phyloP scores from a whole-genome alignment of 148 eudicot genomes.

The Fagopyrum homotropicum region DNA sequence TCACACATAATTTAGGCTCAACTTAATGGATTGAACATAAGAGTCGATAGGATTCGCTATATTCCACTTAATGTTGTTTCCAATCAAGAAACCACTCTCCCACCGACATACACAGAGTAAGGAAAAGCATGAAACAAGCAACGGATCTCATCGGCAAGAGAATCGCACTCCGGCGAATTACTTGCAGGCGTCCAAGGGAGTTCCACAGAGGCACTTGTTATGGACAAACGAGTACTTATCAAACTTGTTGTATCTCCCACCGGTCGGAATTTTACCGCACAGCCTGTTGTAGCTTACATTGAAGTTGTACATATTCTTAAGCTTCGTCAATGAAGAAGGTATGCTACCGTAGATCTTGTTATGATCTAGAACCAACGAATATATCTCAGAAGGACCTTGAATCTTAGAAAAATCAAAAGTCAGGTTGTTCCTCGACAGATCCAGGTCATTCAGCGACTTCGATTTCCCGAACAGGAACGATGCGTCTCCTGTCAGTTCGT shows the following conservation, averaged over 20 bases:
- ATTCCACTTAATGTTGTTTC: too few relatives aligned
- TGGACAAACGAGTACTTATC: conserved; percentile 10
- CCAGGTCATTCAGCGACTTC: conserved; percentile 3
- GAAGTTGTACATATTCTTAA: conserved; percentile 15
- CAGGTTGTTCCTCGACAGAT: conserved; percentile 24
- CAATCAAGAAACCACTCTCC: too few relatives aligned
- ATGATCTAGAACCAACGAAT: conserved; percentile 23
- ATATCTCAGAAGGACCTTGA: conserved; percentile 10
- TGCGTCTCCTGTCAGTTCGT: conserved; percentile 31
- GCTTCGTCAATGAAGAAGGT: conserved; percentile 18
- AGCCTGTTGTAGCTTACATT: conserved; percentile 40
- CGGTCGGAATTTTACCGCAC: conserved; percentile 37
- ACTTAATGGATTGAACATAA: too few relatives aligned
- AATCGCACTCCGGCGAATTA: not conserved
- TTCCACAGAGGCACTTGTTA: conserved; percentile 18
- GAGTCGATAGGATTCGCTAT: too few relatives aligned
- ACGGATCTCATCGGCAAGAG: too few relatives aligned
- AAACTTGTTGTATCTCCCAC: conserved; percentile 17
- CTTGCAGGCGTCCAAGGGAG: conserved; percentile 14
- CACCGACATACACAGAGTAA: too few relatives aligned
- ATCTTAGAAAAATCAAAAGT: conserved; percentile 30
- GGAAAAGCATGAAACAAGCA: too few relatives aligned
- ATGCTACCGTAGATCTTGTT: conserved; percentile 37
- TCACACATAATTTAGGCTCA: too few relatives aligned
- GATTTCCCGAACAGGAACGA: conserved; percentile 33